These are phyloP conservation scores for Neopestalotiopsis clavispora DNA, from an alignment of 2,329 filamentous ascomycete species.

Conservation along the genomic window DNA sequence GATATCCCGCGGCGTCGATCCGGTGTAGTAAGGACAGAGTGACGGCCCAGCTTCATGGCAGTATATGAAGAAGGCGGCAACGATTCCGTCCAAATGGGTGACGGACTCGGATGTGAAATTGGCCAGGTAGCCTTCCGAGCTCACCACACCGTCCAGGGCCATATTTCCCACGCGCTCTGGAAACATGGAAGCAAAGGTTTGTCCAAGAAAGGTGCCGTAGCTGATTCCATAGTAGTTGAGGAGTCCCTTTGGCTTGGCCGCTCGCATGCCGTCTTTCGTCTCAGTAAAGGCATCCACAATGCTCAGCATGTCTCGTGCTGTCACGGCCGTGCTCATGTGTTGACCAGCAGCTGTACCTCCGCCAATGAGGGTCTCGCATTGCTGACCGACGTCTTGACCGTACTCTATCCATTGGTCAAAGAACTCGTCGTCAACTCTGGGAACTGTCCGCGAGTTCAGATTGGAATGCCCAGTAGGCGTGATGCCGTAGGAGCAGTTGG, in stretches of 20 bases:
- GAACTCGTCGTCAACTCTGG: slow-evolving; percentile 14
- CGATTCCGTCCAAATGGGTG: slow-evolving; percentile 46
- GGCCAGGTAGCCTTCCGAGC: slow-evolving; percentile 40
- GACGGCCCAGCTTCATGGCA: slow-evolving; percentile 46
- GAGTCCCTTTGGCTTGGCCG: slow-evolving; percentile 21
- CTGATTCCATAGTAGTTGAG: slow-evolving; percentile 51
- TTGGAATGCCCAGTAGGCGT: neutral
- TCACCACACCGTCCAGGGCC: slow-evolving; percentile 51
- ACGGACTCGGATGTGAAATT: slow-evolving; percentile 44
- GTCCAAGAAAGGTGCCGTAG: slow-evolving; percentile 48
- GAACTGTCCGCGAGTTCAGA: neutral
- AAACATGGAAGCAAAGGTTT: slow-evolving; percentile 46
- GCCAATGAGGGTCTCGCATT: slow-evolving; percentile 3
- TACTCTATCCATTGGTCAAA: slow-evolving; percentile 10
- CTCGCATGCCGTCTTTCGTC: slow-evolving; percentile 18
- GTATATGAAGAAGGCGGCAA: slow-evolving; percentile 47
- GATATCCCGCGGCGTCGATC: slow-evolving; percentile 39
- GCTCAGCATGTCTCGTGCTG: slow-evolving; percentile 29
- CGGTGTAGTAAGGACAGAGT: slow-evolving; percentile 41
- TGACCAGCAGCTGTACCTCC: slow-evolving; percentile 16
- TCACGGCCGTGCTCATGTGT: slow-evolving; percentile 27
- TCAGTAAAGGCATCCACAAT: slow-evolving; percentile 23
- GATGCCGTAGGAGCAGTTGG: slow-evolving; percentile 17
- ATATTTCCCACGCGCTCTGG: slow-evolving; percentile 41
- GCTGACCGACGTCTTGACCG: slow-evolving; percentile 13